phyloP scores from a whole-genome alignment of 192 early-diverging fungal genomes.

The Backusella morwellensis region DNA sequence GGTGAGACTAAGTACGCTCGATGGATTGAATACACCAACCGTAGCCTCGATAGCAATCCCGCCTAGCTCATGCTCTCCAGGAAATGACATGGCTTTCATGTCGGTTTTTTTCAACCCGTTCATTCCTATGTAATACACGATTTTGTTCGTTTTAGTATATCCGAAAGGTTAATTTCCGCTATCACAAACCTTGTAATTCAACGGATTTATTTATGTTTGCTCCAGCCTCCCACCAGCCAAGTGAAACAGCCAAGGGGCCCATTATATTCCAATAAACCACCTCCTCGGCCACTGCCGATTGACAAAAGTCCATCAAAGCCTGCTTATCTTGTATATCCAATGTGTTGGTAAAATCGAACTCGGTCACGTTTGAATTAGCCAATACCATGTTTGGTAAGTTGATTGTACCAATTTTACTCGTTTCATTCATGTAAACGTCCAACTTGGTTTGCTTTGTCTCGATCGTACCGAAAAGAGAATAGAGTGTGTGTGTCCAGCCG shows the following conservation, averaged over 20 bases:
- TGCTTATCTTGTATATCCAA: slow-evolving; percentile 12
- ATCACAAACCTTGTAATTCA: slow-evolving; percentile 11
- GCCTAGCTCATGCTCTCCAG: slow-evolving; percentile 30
- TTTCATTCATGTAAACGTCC: neutral
- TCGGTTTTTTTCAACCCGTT: slow-evolving; percentile 28
- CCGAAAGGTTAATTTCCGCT: neutral
- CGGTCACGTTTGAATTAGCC: neutral
- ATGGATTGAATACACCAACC: slow-evolving; percentile 37
- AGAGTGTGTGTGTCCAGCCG: neutral
- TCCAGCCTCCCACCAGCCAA: neutral
- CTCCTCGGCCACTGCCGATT: slow-evolving; percentile 1
- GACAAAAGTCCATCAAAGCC: slow-evolving; percentile 23
- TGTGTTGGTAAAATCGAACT: slow-evolving; percentile 21
- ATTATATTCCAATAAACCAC: slow-evolving; percentile 9
- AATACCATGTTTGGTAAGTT: slow-evolving; percentile 10
- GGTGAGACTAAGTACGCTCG: slow-evolving; percentile 24
- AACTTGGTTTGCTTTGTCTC: neutral
- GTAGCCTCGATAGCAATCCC: slow-evolving; percentile 22
- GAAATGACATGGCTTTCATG: slow-evolving; percentile 24
- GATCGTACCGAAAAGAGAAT: slow-evolving; percentile 4
- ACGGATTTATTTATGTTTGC: neutral
- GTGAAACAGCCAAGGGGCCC: neutral
- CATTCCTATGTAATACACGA: slow-evolving; percentile 25
- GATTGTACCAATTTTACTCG: slow-evolving; percentile 15
- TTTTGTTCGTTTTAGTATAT: neutral